Base-by-base conservation (phyloP, 306 rosid species). In the cucumber (Cucumis sativus) region DNA sequence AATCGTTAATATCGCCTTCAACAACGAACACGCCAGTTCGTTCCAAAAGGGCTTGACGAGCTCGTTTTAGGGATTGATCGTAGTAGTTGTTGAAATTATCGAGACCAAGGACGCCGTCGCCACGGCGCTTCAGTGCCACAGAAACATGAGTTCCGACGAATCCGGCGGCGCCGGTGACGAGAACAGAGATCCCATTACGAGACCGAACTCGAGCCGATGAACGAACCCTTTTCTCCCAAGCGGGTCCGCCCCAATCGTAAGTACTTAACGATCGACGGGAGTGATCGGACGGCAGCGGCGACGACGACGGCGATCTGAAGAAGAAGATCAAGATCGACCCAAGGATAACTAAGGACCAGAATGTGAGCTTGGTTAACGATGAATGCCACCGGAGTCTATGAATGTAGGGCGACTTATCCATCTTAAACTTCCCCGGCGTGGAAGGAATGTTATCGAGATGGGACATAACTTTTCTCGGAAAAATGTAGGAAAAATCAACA, bases 71-170 rank as follows among this genome's bases (percentile, higher is more conserved):
- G 18, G 96, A 79, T 35, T 96, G 95, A 55, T 95, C 98, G 78
- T 92, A 95, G 76, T 95, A 95, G 83, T 87, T 91, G 37, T 95
- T 95, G 84, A 95, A 95, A 77, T 83, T 88, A 75, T 95, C 98
- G 1, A 95, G 45, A 0, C 98, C 98, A 0, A 95, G 77, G 0
- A 92, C 96, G 59, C 98, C 97, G 14, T 95, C 98, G 0, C 98
- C 98, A 1, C 98, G 85, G 25, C 97, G 96, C 62, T 95, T 95
- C 0, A 95, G 89, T 0, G 98, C 98, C 6, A 95, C 84, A 0
- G 97, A 88, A 59, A 95, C 97, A 15, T 95, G 98, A 49, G 97
- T 90, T 39, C 98, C 98, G 1, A 95, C 98, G 30, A 95, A 95
- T 1, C 98, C 98, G 1, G 92, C 93, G 0, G 96, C 96, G 6